Evolutionary conservation across 352 stramenopile genomes (phyloP), one percentile per base, ranked within the genome.

Genomic region (Thalassiosira mediterranea): DNA sequence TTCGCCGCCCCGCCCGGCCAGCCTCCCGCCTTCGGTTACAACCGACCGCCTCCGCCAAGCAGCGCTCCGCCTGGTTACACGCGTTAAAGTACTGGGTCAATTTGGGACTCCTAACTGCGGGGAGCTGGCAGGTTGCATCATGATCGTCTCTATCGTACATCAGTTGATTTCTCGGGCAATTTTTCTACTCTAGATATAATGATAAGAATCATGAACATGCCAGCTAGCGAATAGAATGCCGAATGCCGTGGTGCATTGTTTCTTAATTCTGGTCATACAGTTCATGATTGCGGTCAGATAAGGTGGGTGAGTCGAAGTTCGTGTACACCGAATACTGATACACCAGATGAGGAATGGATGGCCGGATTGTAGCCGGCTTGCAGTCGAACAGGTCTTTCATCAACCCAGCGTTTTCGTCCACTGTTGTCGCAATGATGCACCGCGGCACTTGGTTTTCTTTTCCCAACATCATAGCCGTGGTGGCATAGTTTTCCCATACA

Each of bases 241-340:
- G 4, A 17, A 48, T 21, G 40, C n/a, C 21, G 40, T 48, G n/a
- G 4, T 48, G n/a, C 21, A 48, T 4, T 48, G 40, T 48, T 48
- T 48, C 40, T 48, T 48, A 15, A 17, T 48, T 21, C 4, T 48
- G n/a, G 40, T 21, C 15, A 4, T 15, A 21, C 44, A 53, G 17
- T 28, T 53, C 44, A 10, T 5, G 7, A 28, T 53, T 53, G 5
- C 17, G 5, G 15, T 53, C 7, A 44, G 61, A 23, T 15, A 83
- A 65, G 28, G 15, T 28, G 1, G 38, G 38, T 11, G 67, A 75
- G 29, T 64, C 28, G 46, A 86, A 98, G 84, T 98, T 98, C 54
- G 91, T 88, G 72, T 91, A 98, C 4, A 97, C 83, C 7, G 90
- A 92, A 72, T 98, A 98, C 69, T 98, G 95, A 81, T 98, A 98